Evolutionary conservation across 495 filamentous ascomycete species (phyloP).

Genomic region (Chaetomium cochliodes): DNA sequence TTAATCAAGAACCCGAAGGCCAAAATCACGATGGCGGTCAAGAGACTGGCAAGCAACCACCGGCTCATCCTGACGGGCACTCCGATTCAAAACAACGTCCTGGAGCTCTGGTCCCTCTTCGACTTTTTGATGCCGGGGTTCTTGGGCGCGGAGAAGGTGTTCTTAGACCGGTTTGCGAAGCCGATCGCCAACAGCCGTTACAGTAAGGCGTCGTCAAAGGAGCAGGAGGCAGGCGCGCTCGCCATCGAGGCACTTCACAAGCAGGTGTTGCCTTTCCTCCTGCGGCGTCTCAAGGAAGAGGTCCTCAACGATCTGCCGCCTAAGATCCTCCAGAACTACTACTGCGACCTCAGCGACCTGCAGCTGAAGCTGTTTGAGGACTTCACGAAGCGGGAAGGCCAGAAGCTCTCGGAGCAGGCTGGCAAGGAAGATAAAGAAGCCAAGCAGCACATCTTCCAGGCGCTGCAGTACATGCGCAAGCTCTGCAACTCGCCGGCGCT

Average conservation of each 20-base stretch:
- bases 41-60: conserved; percentile 83
- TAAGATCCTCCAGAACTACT: conserved; percentile 99
- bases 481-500: conserved; percentile 95
- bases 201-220: conserved; percentile 94
- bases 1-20: conserved; percentile 97
- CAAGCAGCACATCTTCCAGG: conserved; percentile 99
- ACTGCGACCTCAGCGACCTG: conserved; percentile 95
- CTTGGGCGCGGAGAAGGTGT: conserved; percentile 96
- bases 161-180: conserved; percentile 95
- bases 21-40: conserved; percentile 88
- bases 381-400: conserved; percentile 89
- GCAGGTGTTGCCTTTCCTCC: conserved; percentile 93
- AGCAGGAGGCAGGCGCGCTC: conserved; percentile 93
- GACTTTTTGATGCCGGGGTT: conserved; percentile 99
- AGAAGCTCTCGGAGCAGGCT: conserved; percentile 73
- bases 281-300: conserved; percentile 96
- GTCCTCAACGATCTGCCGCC: conserved; percentile 94
- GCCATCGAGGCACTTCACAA: conserved; percentile 97
- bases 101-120: conserved; percentile 96
- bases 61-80: conserved; percentile 94
- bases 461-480: conserved; percentile 98
- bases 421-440: conserved; percentile 78
- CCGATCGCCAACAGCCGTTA: conserved; percentile 93
- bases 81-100: conserved; percentile 95
- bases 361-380: conserved; percentile 95